phyloP scores from a whole-genome alignment of 345 rosid genomes.

The Populus ilicifolia region DNA sequence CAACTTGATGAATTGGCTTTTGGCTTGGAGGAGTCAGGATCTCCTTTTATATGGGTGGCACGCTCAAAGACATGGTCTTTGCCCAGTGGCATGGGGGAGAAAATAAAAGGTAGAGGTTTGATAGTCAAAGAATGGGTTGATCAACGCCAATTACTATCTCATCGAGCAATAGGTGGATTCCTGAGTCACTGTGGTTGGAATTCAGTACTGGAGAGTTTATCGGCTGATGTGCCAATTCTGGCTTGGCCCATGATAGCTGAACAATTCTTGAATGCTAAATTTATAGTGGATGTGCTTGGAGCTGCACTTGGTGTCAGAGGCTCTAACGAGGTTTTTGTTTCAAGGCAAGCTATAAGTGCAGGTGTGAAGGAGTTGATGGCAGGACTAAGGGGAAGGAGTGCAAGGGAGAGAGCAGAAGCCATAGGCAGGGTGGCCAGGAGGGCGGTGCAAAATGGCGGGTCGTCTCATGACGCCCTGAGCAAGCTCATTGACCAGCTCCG shows the following conservation, averaged over 20 bases:
- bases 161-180: slow-evolving; percentile 20
- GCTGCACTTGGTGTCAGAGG: slow-evolving; percentile 3
- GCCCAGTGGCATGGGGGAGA: slow-evolving; percentile 1
- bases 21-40: slow-evolving; percentile 18
- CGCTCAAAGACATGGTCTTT: slow-evolving; percentile 18
- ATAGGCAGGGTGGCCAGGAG: slow-evolving; percentile 15
- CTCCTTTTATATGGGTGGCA: slow-evolving; percentile 16
- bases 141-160: slow-evolving; percentile 14
- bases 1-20: slow-evolving; percentile 23
- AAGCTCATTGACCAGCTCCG: slow-evolving; percentile 16
- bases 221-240: slow-evolving; percentile 19
- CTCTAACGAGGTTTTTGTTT: not conserved
- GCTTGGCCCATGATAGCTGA: slow-evolving; percentile 29
- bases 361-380: slow-evolving; percentile 27
- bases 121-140: slow-evolving; percentile 22
- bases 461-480: slow-evolving; percentile 3
- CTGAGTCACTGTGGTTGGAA: slow-evolving; percentile 30
- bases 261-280: slow-evolving; percentile 19
- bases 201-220: slow-evolving; percentile 16
- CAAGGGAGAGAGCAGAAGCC: slow-evolving; percentile 16
- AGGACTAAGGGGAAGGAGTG: slow-evolving; percentile 14
- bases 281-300: slow-evolving; percentile 23
- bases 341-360: slow-evolving; percentile 1
- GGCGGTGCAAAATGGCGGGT: slow-evolving; percentile 17
- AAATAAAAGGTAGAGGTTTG: slow-evolving; percentile 17